A percentile compares a stretch with the other conserved stretches of the same genome.
These are phyloP conservation scores for Isabelozyma gotoi DNA, from an alignment of 805 yeast genomes.

Conservation along the genomic window DNA sequence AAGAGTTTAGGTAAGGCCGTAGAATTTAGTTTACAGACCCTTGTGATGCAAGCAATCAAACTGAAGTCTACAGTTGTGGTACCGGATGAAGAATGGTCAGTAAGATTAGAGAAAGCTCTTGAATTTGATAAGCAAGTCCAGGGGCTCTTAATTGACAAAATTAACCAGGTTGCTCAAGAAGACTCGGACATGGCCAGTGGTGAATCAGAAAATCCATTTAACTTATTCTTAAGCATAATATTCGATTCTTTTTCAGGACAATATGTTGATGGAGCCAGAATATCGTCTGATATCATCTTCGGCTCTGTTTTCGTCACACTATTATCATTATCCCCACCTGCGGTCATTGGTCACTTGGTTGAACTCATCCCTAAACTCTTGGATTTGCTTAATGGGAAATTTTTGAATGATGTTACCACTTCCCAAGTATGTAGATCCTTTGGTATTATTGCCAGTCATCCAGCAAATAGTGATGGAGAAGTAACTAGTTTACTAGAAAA, in stretches of 20 bases:
- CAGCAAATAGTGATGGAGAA: constrained; percentile 10
- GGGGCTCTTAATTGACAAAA: constrained; percentile 17
- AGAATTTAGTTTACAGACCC: constrained; percentile 53
- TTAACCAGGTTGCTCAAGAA: constrained; percentile 10
- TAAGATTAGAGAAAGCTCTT: constrained; percentile 66
- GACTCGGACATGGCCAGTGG: constrained; percentile 18
- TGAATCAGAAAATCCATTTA: not conserved
- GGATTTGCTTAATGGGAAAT: constrained; percentile 18
- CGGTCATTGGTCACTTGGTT: constrained; percentile 19
- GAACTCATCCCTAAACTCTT: constrained; percentile 19
- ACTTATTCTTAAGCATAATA: constrained; percentile 15
- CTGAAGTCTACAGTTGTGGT: constrained; percentile 55
- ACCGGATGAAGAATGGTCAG: constrained; percentile 72
- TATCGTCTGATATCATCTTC: constrained; percentile 23
- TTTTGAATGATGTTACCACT: constrained; percentile 19
- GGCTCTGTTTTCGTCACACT: constrained; percentile 37
- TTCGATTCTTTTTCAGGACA: constrained; percentile 36
- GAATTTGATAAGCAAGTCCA: constrained; percentile 58
- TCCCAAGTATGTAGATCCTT: constrained; percentile 41
- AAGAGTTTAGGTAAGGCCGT: constrained; percentile 42
- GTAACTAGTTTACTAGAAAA: constrained; percentile 7
- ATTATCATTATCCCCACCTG: constrained; percentile 29
- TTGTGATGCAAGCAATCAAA: constrained; percentile 65
- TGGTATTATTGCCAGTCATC: constrained; percentile 52
- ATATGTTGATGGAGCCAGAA: constrained; percentile 7